Percentiles rank a stretch among this genome's conserved stretches.
phyloP scores from a whole-genome alignment of 805 yeast genomes.

The Saturnispora mendoncae region DNA sequence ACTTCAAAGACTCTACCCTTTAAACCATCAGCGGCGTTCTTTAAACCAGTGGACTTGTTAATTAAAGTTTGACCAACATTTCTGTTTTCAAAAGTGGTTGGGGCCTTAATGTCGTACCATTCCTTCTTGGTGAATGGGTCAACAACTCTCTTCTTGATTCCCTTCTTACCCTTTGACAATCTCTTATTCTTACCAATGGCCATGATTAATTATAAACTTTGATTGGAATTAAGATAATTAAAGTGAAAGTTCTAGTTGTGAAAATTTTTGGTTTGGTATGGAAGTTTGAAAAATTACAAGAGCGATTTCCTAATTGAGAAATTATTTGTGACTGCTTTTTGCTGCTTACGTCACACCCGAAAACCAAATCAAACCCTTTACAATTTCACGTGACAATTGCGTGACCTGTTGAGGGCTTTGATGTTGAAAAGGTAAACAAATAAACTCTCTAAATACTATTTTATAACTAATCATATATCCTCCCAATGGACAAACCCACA shows the following conservation, averaged over 20 bases:
- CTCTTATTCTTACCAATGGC: slow-evolving; percentile 66
- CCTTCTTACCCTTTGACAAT: slow-evolving; percentile 86
- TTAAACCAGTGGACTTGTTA: slow-evolving; percentile 97
- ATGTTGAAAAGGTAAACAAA: too few relatives aligned
- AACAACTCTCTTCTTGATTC: slow-evolving; percentile 97
- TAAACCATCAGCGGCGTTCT: slow-evolving; percentile 95
- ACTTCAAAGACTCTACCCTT: slow-evolving; percentile 97
- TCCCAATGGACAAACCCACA: slow-evolving; percentile 15
- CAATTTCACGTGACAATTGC: background rate
- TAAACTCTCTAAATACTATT: too few relatives aligned
- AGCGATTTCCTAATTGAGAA: background rate
- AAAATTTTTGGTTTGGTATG: slow-evolving; percentile 1
- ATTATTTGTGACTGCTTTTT: slow-evolving; percentile 1
- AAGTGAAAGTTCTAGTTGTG: background rate
- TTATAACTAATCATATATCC: background rate
- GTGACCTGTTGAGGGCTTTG: too few relatives aligned
- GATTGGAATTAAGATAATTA: background rate
- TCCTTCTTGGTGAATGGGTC: slow-evolving; percentile 99
- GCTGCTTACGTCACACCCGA: background rate
- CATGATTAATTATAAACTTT: slow-evolving; percentile 31
- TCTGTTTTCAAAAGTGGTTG: slow-evolving; percentile 97
- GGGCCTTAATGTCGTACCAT: slow-evolving; percentile 98
- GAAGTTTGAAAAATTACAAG: background rate
- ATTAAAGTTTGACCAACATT: slow-evolving; percentile 97
- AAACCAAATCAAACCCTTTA: background rate